Percentiles rank a stretch among this genome's conserved stretches.
These are phyloP conservation scores for Tolypocladium inflatum DNA, from an alignment of 2,329 filamentous ascomycete genomes.

Conservation along the genomic window DNA sequence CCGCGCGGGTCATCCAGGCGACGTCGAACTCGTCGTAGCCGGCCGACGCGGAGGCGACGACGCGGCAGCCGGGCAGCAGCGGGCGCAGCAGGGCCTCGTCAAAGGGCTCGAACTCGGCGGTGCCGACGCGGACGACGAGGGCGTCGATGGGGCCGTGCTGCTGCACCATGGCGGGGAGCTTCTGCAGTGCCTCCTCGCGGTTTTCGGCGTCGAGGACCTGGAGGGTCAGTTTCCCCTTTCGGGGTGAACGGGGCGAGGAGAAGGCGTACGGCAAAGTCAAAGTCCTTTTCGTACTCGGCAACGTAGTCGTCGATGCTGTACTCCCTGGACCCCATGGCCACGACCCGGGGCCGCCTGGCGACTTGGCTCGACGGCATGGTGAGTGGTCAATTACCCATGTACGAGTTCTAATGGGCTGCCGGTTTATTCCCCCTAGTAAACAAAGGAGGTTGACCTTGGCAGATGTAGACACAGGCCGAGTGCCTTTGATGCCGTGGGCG, in stretches of 20 bases:
- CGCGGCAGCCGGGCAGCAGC: constrained; percentile 30
- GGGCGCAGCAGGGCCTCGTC: constrained; percentile 30
- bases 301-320: constrained; percentile 29
- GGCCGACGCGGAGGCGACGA: constrained; percentile 36
- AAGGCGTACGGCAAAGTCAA: constrained; percentile 20
- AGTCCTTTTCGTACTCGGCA: constrained; percentile 24
- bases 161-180: constrained; percentile 25
- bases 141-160: constrained; percentile 32
- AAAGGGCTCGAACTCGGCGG: constrained; percentile 37
- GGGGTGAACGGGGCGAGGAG: too few relatives aligned
- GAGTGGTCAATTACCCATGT: neutral
- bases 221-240: too few relatives aligned
- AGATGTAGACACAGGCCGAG: too few relatives aligned
- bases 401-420: too few relatives aligned
- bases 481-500: neutral
- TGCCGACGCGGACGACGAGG: constrained; percentile 40
- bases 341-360: constrained; percentile 3
- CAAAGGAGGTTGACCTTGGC: neutral
- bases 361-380: neutral
- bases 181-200: constrained; percentile 22
- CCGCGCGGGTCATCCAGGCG: constrained; percentile 27
- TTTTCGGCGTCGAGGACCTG: constrained; percentile 22
- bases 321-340: constrained; percentile 2
- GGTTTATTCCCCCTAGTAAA: neutral
- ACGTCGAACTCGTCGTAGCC: constrained; percentile 39